Base-by-base conservation (phyloP, 176 grass and related monocot species). In the Cymbopogon citratus region DNA sequence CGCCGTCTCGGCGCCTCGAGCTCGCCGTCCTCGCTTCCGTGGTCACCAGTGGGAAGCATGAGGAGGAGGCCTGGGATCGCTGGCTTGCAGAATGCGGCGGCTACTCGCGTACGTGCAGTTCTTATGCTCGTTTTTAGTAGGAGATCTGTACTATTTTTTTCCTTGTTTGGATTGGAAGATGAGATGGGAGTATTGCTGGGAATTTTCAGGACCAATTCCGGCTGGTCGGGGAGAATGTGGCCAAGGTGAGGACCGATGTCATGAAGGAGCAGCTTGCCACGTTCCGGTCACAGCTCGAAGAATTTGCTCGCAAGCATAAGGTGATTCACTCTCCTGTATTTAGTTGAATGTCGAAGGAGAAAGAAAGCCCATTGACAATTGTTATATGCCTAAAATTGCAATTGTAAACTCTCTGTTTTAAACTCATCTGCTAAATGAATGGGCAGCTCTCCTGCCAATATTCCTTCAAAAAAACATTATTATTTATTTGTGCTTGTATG, bases 281-380 rank as follows among this genome's bases (percentile, higher is more conserved):
- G 27, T 95, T 95, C 77, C 80, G 90, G 66, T 87, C 96, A 11
- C 96, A 98, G 78, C 89, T 98, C 12, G 89, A 95, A 70, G 90
- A 98, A 56, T 98, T 98, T 71, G 92, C 96, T 70, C 86, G 87
- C 75, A 98, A 98, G 69, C 92, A 98, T 60, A 98, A 98, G 88
- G 95, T 98, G 54, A 65, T 81, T 41, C 15, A 0, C 35, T 67
- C 38, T 48, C 23, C 9, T 51, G 18, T 57, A 63, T 83, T 40
- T 56, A 3, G 24, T 35, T 73, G 44, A 26, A 28, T 77, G 25
- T 26, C n/a, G 18, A 10, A 38, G 35, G 13, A 15, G 19, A 52
- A 24, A 6, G 2, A 0, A 18, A 14, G 34, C 24, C 44, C 66
- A 6, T 66, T 16, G 1, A 15, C 2, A 75, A 78, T 72, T 60